These are phyloP conservation scores for Aspergillus ibericus DNA, from an alignment of 2,329 filamentous ascomycete genomes.

Conservation along the genomic window DNA sequence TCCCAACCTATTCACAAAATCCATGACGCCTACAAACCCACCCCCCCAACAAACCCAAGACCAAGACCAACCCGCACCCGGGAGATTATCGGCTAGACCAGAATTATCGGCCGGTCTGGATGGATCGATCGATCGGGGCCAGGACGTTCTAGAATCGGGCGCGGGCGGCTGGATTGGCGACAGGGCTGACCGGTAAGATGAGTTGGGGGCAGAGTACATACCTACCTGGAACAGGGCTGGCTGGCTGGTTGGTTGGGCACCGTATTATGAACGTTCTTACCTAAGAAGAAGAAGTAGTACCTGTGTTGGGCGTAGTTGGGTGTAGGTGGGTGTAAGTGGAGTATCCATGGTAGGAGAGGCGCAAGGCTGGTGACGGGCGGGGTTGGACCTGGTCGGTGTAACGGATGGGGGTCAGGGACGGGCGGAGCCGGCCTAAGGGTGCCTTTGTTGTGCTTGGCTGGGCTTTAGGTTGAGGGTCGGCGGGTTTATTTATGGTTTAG, in stretches of 20 bases:
- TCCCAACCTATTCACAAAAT: too few species aligned
- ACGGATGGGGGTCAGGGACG: background rate
- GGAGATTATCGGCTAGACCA: background rate
- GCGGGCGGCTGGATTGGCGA: too few species aligned
- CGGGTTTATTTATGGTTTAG: background rate
- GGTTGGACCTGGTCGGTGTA: background rate
- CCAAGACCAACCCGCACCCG: background rate
- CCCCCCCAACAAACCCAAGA: too few species aligned
- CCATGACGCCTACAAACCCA: too few species aligned
- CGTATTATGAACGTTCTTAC: too few species aligned
- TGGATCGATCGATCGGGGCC: background rate
- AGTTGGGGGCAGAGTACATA: too few species aligned
- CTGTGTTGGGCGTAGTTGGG: too few species aligned
- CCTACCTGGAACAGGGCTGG: background rate
- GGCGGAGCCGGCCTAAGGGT: background rate
- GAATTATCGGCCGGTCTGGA: background rate
- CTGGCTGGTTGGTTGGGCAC: background rate
- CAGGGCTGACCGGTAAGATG: background rate
- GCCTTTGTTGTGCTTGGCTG: background rate
- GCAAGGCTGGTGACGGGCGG: background rate
- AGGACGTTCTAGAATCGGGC: background rate
- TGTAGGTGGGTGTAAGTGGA: too few species aligned
- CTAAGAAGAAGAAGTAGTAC: too few species aligned
- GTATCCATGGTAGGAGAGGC: background rate
- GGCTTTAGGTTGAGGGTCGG: background rate